These are phyloP conservation scores for Thuidium tamariscinum DNA, from an alignment of 225 moss, liverwort and hornwort genomes.

Conservation along the genomic window DNA sequence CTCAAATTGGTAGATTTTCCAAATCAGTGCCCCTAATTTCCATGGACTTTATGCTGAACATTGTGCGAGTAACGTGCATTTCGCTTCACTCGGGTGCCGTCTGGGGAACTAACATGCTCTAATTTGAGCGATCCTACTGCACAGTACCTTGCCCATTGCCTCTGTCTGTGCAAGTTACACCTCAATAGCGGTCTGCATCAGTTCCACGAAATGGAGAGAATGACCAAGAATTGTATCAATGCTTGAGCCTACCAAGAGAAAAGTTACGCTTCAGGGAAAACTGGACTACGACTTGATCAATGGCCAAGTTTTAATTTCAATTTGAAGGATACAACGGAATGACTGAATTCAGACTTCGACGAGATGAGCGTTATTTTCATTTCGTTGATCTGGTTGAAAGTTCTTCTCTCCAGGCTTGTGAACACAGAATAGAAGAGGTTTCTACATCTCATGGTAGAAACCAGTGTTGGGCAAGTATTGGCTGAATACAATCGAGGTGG, in stretches of 20 bases:
- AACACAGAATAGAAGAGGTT: neutral
- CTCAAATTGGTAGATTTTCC: neutral
- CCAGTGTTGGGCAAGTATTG: neutral
- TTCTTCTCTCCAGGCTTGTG: neutral
- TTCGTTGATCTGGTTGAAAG: neutral
- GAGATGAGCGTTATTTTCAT: neutral
- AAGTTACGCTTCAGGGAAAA: neutral
- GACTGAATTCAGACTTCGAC: neutral
- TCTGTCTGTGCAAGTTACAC: neutral
- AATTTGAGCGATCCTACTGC: neutral
- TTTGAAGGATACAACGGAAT: neutral
- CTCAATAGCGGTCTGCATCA: neutral
- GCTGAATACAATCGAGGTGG: neutral
- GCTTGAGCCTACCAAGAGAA: neutral
- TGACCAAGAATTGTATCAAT: neutral
- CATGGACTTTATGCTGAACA: no score
- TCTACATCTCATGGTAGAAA: neutral
- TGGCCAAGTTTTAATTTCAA: neutral
- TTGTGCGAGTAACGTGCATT: neutral
- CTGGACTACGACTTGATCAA: neutral
- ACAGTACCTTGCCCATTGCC: neutral
- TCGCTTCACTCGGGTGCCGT: no score
- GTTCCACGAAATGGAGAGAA: neutral
- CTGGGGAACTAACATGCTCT: neutral
- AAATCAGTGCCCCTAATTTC: neutral